Percentiles rank a stretch among this genome's conserved stretches.
Evolutionary conservation across 2,329 filamentous ascomycete species (phyloP).

Genomic region (Tricladium varicosporioides): DNA sequence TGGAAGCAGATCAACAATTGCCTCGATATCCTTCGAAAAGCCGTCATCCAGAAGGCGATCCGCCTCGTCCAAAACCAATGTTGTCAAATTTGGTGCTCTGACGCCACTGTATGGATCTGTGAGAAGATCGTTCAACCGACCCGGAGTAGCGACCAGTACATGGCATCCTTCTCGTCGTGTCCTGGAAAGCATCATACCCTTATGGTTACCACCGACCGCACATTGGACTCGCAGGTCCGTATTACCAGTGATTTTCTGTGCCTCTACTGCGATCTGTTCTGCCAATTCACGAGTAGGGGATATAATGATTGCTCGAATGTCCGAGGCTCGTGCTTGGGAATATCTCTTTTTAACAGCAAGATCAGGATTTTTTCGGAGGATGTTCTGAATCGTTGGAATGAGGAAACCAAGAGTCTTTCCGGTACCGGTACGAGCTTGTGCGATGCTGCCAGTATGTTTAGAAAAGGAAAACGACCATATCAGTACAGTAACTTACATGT

Average conservation of each 20-base stretch:
- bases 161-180: slow-evolving; percentile 72
- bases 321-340: slow-evolving; percentile 46
- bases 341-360: slow-evolving; percentile 46
- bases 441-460: slow-evolving; percentile 57
- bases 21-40: slow-evolving; percentile 63
- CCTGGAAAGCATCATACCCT: slow-evolving; percentile 42
- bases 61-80: slow-evolving; percentile 92
- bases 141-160: slow-evolving; percentile 86
- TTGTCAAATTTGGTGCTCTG: slow-evolving; percentile 64
- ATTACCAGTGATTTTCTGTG: slow-evolving; percentile 41
- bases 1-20: slow-evolving; percentile 65
- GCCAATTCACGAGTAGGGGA: slow-evolving; percentile 82
- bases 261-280: slow-evolving; percentile 78
- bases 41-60: slow-evolving; percentile 98
- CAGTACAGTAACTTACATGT: slow-evolving; percentile 32
- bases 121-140: slow-evolving; percentile 76
- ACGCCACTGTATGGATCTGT: slow-evolving; percentile 51
- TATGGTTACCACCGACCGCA: slow-evolving; percentile 88
- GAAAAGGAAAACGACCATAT: not conserved
- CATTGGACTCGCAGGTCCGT: slow-evolving; percentile 55
- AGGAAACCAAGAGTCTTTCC: slow-evolving; percentile 96
- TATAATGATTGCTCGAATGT: slow-evolving; percentile 69
- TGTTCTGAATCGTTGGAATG: slow-evolving; percentile 77
- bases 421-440: slow-evolving; percentile 94
- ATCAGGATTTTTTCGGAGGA: slow-evolving; percentile 60